These are phyloP conservation scores for Plasmodium adleri DNA, from an alignment of 169 alveolate species.

Conservation along the genomic window DNA sequence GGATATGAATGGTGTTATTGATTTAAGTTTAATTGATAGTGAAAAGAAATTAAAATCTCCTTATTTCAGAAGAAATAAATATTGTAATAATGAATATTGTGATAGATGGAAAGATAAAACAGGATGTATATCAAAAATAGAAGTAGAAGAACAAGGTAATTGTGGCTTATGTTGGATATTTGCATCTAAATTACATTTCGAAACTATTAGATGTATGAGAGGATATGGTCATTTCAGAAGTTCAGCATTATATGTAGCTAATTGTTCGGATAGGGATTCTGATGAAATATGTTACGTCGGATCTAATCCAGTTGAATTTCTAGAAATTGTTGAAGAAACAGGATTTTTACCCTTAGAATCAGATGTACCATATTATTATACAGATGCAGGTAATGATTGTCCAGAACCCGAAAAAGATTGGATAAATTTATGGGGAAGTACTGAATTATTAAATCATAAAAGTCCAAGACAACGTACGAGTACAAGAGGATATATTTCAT, in stretches of 20 bases:
- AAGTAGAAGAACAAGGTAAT: constrained; percentile 71
- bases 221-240: constrained; percentile 71
- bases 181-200: constrained; percentile 74
- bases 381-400: constrained; percentile 10
- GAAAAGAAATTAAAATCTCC: constrained; percentile 41
- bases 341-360: constrained; percentile 54
- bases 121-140: constrained; percentile 53
- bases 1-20: constrained; percentile 14
- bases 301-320: constrained; percentile 51
- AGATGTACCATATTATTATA: constrained; percentile 31
- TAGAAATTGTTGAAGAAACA: constrained; percentile 23
- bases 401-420: constrained; percentile 9
- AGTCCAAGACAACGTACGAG: no score
- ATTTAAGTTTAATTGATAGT: neutral
- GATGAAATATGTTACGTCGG: constrained; percentile 25
- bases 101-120: constrained; percentile 68
- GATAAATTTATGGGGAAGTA: constrained; percentile 36
- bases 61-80: constrained; percentile 23
- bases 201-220: constrained; percentile 74
- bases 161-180: constrained; percentile 70
- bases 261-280: constrained; percentile 22
- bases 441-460: constrained; percentile 11
- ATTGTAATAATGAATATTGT: constrained; percentile 40
- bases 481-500: constrained; percentile 5
- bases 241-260: constrained; percentile 63